phyloP scores from a whole-genome alignment of 139 green algal genomes.

The Chlorella sp. region DNA sequence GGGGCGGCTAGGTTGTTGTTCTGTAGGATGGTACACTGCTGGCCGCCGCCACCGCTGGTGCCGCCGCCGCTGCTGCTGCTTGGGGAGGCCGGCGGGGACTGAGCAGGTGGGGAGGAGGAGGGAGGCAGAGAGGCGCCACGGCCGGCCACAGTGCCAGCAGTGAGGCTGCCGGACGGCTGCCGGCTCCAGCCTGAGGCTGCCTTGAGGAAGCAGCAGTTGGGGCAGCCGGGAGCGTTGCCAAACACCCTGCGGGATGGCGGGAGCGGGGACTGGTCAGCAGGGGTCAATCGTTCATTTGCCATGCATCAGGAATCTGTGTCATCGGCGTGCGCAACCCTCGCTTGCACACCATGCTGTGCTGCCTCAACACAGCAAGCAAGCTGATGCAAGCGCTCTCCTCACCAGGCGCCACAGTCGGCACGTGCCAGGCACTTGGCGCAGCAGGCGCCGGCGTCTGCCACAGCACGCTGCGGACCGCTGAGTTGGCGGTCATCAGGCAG shows the following conservation, averaged over 20 bases:
- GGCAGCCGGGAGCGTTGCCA: background rate
- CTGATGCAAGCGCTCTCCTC: too few species aligned
- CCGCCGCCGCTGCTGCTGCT: background rate
- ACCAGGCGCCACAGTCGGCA: background rate
- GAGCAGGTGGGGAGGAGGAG: background rate
- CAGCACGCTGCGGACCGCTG: background rate
- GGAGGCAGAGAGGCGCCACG: background rate
- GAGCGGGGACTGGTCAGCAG: background rate
- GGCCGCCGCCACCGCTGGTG: background rate
- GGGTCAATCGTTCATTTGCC: too few species aligned
- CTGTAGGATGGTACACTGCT: background rate
- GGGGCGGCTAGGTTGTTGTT: background rate
- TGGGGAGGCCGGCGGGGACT: background rate
- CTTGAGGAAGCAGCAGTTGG: conserved; percentile 28
- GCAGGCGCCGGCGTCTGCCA: background rate
- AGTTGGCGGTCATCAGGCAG: background rate
- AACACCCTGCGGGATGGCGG: background rate
- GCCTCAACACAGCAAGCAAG: too few species aligned
- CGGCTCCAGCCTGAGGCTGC: background rate
- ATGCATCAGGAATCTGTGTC: too few species aligned
- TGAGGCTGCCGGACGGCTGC: background rate
- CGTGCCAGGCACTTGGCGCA: conserved; percentile 4
- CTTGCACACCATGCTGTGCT: background rate
- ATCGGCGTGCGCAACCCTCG: too few species aligned
- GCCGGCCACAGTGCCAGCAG: background rate